These are phyloP conservation scores for Staphylotrichum longicolle DNA, from an alignment of 495 filamentous ascomycete species.

Conservation along the genomic window DNA sequence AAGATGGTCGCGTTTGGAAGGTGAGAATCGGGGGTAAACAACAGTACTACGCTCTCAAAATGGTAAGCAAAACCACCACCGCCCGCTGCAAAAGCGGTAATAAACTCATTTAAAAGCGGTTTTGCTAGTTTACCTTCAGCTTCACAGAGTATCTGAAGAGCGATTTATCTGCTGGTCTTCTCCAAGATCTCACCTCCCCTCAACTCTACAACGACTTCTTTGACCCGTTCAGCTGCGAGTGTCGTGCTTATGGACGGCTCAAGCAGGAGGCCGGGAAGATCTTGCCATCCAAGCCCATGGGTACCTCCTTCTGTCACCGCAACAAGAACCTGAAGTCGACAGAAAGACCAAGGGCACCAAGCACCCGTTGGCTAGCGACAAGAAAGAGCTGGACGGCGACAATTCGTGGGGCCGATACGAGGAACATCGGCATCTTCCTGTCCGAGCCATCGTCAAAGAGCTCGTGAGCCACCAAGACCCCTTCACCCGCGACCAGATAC, in stretches of 20 bases:
- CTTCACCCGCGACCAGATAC: constrained; percentile 8
- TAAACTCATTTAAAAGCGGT: too few relatives aligned
- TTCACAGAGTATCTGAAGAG: too few relatives aligned
- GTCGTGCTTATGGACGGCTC: constrained; percentile 24
- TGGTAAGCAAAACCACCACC: too few relatives aligned
- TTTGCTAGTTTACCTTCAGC: too few relatives aligned
- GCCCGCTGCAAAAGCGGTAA: too few relatives aligned
- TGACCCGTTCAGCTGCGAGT: constrained; percentile 24
- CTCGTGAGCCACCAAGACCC: neutral
- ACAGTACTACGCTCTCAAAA: too few relatives aligned
- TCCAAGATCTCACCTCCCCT: neutral
- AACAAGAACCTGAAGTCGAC: constrained; percentile 13
- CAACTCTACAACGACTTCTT: constrained; percentile 13
- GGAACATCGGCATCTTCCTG: neutral
- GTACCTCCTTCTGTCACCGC: constrained; percentile 19
- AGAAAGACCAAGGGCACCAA: neutral
- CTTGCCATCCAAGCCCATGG: constrained; percentile 22
- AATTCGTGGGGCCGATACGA: neutral
- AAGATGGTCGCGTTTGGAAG: too few relatives aligned
- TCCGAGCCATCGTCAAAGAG: constrained; percentile 25
- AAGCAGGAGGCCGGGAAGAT: constrained; percentile 18
- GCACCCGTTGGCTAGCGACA: neutral
- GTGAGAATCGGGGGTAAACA: too few relatives aligned
- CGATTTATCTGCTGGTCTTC: too few relatives aligned
- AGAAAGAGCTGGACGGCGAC: constrained; percentile 1